These are phyloP conservation scores for Hapsidospora chrysogenum DNA, from an alignment of 495 filamentous ascomycete species.

Conservation along the genomic window DNA sequence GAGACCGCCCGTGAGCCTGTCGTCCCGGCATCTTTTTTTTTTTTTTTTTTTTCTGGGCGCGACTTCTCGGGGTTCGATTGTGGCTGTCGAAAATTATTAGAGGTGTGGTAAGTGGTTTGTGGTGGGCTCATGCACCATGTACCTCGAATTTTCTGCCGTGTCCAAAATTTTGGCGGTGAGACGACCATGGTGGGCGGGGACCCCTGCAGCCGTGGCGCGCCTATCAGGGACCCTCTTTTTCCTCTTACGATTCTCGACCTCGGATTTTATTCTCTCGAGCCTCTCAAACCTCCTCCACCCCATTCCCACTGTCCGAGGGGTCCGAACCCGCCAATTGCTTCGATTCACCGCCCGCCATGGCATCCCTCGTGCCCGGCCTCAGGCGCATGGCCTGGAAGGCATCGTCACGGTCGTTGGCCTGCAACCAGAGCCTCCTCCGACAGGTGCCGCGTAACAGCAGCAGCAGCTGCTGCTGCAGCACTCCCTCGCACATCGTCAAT, in stretches of 20 bases:
- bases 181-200: not conserved
- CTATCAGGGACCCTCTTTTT: constrained; percentile 1
- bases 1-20: constrained; percentile 39
- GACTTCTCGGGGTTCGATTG: not conserved
- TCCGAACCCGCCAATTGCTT: constrained; percentile 1
- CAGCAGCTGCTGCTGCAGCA: too few relatives aligned
- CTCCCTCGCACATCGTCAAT: constrained; percentile 14
- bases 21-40: constrained; percentile 44
- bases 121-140: too few relatives aligned
- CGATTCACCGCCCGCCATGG: not conserved
- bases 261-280: not conserved
- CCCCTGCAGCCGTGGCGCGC: not conserved
- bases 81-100: too few relatives aligned
- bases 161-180: constrained; percentile 3
- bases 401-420: constrained; percentile 38
- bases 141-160: constrained; percentile 4
- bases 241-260: too few relatives aligned
- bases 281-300: not conserved
- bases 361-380: constrained; percentile 25
- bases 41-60: not conserved
- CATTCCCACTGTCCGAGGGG: not conserved
- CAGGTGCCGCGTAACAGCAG: too few relatives aligned
- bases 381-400: constrained; percentile 35
- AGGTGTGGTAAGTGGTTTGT: too few relatives aligned
- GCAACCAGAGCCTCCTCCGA: constrained; percentile 42